Percentiles rank a stretch among this genome's conserved stretches.
phyloP scores from a whole-genome alignment of 352 stramenopile genomes.

The Phytophthora sansomeana region DNA sequence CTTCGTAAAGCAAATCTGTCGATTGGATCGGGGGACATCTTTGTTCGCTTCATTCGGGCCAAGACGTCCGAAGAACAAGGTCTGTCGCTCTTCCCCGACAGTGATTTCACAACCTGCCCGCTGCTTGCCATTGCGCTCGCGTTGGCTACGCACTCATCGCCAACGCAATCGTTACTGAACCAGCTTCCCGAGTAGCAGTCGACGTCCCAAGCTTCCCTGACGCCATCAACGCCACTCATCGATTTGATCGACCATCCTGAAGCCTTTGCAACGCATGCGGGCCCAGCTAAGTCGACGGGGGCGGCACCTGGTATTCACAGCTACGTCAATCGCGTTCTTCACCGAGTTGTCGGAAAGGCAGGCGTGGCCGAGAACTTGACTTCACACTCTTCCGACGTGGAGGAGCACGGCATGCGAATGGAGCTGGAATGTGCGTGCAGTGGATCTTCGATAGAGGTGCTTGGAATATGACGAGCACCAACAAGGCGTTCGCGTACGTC shows the following conservation, averaged over 20 bases:
- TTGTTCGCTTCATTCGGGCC: constrained; percentile 28
- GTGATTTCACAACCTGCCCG: constrained; percentile 22
- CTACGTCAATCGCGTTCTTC: constrained; percentile 3
- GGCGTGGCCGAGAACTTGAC: background rate
- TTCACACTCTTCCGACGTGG: constrained; percentile 6
- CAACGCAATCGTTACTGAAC: constrained; percentile 8
- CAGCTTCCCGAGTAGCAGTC: constrained; percentile 23
- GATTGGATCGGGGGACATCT: constrained; percentile 16
- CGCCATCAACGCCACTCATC: no score
- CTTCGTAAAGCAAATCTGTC: constrained; percentile 31
- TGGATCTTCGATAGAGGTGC: constrained; percentile 7
- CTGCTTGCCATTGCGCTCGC: constrained; percentile 27
- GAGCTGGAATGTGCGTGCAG: constrained; percentile 6
- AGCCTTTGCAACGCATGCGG: no score
- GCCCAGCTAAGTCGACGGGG: no score
- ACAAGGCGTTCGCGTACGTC: constrained; percentile 7
- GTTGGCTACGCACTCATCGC: no score
- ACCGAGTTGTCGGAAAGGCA: background rate
- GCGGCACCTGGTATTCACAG: background rate
- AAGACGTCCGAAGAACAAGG: constrained; percentile 40
- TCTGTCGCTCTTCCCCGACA: constrained; percentile 34
- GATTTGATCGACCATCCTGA: no score
- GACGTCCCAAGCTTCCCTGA: no score
- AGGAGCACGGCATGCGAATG: constrained; percentile 6
- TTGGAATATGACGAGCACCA: background rate